Percentiles rank a stretch among this genome's conserved stretches.
phyloP scores from a whole-genome alignment of 441 rosid genomes.

The Melianthus villosus region DNA sequence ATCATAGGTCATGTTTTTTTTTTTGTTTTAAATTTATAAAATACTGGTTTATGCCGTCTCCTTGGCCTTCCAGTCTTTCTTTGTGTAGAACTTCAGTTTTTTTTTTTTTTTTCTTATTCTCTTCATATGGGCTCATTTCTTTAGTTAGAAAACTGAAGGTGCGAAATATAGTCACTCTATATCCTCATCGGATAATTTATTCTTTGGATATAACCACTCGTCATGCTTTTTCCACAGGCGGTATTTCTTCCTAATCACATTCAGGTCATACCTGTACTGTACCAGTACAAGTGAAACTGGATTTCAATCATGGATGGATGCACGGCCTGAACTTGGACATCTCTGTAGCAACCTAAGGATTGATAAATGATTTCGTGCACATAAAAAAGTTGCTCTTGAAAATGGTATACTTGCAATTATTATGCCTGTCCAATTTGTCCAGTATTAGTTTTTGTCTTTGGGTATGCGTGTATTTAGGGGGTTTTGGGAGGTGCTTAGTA shows the following conservation, averaged over 20 bases:
- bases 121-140: no score
- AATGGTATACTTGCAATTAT: no score
- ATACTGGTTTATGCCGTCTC: no score
- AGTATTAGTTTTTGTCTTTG: no score
- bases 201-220: not conserved
- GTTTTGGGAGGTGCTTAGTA: no score
- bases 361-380: slow-evolving; percentile 29
- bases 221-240: slow-evolving; percentile 39
- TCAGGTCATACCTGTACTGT: slow-evolving; percentile 76
- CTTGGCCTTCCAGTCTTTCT: no score
- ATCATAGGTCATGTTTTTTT: no score
- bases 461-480: no score
- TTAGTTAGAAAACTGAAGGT: no score
- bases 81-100: not conserved
- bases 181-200: no score
- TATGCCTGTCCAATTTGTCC: slow-evolving; percentile 2
- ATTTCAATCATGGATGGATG: slow-evolving; percentile 71
- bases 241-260: slow-evolving; percentile 74
- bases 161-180: no score
- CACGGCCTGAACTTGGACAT: slow-evolving; percentile 88
- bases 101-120: not conserved
- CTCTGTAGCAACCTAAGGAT: slow-evolving; percentile 80
- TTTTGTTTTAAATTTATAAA: no score
- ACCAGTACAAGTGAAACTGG: slow-evolving; percentile 35
- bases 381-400: not conserved